Conservation (phyloP, 495 filamentous ascomycete genomes). For the Lindgomyces ingoldianus region DNA sequence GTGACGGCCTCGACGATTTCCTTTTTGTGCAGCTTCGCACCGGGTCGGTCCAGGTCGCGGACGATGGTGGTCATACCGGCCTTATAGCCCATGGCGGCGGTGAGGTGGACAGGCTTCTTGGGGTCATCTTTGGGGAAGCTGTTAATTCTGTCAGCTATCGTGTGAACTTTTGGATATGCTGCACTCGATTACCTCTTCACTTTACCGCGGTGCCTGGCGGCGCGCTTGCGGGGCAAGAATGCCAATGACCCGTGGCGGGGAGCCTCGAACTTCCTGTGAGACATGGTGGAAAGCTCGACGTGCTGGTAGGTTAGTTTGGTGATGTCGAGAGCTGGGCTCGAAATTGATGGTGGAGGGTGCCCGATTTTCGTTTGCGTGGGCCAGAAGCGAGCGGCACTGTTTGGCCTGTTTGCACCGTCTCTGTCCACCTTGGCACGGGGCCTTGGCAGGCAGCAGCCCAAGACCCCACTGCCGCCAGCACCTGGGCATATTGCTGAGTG, state of each 20-base stretch:
- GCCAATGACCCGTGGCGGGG: constrained; percentile 98
- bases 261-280: constrained; percentile 61
- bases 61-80: constrained; percentile 99
- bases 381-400: constrained; percentile 1
- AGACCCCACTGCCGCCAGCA: not conserved
- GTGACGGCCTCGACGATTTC: constrained; percentile 99
- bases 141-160: constrained; percentile 33
- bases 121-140: constrained; percentile 99
- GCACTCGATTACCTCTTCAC: constrained; percentile 80
- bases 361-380: constrained; percentile 1
- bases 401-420: not conserved
- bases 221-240: constrained; percentile 95
- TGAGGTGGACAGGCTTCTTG: constrained; percentile 99
- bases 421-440: not conserved
- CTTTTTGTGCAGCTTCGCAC: constrained; percentile 99
- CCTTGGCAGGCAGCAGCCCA: no score
- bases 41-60: constrained; percentile 98
- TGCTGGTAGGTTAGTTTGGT: constrained; percentile 32
- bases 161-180: not conserved
- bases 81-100: constrained; percentile 99
- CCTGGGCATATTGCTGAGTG: not conserved
- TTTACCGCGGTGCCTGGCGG: constrained; percentile 93
- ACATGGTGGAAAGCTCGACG: constrained; percentile 36
- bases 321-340: constrained; percentile 2
- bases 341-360: constrained; percentile 3